Evolutionary conservation across 768 basidiomycete species (phyloP).

Genomic region (Mrakia gelida): DNA sequence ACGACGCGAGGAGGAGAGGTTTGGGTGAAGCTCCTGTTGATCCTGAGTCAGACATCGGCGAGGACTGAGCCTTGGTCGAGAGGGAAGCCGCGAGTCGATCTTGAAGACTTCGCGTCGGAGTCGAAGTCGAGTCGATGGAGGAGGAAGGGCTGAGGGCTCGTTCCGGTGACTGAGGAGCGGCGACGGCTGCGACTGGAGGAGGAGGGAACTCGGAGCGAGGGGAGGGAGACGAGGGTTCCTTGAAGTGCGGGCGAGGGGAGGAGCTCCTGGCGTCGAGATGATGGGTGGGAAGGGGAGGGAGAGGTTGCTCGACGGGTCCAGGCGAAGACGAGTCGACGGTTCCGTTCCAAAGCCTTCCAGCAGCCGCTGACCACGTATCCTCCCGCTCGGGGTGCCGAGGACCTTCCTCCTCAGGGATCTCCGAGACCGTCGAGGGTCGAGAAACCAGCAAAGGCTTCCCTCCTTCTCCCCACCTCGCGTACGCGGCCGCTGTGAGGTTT

Average conservation of each 20-base stretch:
- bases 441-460: not conserved
- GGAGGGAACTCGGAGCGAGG: not conserved
- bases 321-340: not conserved
- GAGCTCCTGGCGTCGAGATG: not conserved
- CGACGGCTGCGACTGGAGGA: not conserved
- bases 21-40: constrained; percentile 19
- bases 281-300: not conserved
- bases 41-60: constrained; percentile 1
- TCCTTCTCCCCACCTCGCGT: constrained; percentile 20
- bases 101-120: constrained; percentile 18
- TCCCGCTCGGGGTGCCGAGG: not conserved
- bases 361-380: constrained; percentile 5
- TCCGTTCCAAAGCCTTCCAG: constrained; percentile 16
- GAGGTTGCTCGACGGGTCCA: not conserved
- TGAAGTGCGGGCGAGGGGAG: constrained; percentile 18
- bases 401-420: not conserved
- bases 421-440: not conserved
- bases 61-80: constrained; percentile 12
- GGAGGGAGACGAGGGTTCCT: not conserved
- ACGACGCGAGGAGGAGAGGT: constrained; percentile 27
- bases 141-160: not conserved
- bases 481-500: constrained; percentile 26
- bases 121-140: not conserved
- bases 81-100: constrained; percentile 30
- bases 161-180: not conserved